phyloP scores from a whole-genome alignment of 75 land plant genomes.

The Chamaecyparis obtusa region DNA sequence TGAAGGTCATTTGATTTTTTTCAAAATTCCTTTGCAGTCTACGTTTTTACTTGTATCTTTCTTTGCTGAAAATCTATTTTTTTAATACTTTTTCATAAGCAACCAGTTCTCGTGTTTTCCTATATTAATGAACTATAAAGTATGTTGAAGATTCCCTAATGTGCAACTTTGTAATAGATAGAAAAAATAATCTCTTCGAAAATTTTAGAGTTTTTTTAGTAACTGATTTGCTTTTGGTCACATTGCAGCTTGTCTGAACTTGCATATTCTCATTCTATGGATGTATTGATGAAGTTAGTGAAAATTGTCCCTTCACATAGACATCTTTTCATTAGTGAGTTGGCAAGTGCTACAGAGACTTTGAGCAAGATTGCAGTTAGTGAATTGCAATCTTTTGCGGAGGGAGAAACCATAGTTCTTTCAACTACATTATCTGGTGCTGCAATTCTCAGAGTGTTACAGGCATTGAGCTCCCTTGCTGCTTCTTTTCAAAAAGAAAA shows the following conservation, averaged over 20 bases:
- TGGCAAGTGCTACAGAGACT: constrained; percentile 73
- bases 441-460: constrained; percentile 85
- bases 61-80: not conserved
- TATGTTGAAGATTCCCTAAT: not conserved
- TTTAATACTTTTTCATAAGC: not conserved
- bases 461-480: constrained; percentile 86
- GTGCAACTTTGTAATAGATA: not conserved
- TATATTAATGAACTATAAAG: not conserved
- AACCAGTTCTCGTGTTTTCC: not conserved
- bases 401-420: constrained; percentile 64
- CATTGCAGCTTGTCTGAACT: constrained; percentile 79
- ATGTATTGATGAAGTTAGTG: constrained; percentile 84
- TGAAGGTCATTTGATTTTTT: not conserved
- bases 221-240: not conserved
- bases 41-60: not conserved
- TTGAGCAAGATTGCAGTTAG: constrained; percentile 68
- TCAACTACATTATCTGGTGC: constrained; percentile 72
- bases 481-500: constrained; percentile 51
- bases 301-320: constrained; percentile 74
- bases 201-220: not conserved
- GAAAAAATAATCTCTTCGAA: not conserved
- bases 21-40: not conserved
- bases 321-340: constrained; percentile 75
- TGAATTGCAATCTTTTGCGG: constrained; percentile 71
- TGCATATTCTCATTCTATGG: constrained; percentile 82